Evolutionary conservation across 2,329 filamentous ascomycete genomes (phyloP), one percentile per base, ranked within the genome.

Genomic region (Penicillium psychrosexuale): DNA sequence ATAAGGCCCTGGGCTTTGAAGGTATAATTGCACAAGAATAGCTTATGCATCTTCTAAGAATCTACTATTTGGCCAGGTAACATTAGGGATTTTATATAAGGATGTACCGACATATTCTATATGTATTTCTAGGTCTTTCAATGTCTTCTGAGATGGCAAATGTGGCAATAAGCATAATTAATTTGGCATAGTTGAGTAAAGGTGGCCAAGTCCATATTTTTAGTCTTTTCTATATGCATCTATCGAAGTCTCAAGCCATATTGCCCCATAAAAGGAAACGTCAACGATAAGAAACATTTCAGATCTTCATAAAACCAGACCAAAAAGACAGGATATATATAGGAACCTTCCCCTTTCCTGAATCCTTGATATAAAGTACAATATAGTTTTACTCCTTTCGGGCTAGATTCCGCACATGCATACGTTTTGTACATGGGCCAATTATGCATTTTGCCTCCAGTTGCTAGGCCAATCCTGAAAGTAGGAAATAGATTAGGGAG

Each of bases 381-480:
- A 8, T n/a, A 30, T 31, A 46, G 48, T 30, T 42, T 3, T 40
- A 28, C 47, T 38, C 15, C 13, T 34, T 50, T 44, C 37, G 45
- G 46, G 40, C 47, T 45, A 55, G 52, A 45, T 50, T 51, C 52
- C 47, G 52, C 52, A 55, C 46, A 38, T 50, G 46, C 47, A 46
- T 46, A 46, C 30, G 42, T 31, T 31, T 31, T 8, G 17, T 44
- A 34, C 19, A 45, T 40, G 8, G 27, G 30, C 47, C 24, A 44
- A 40, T 49, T 22, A 39, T 48, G 51, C 22, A 48, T 42, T 48
- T 48, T 40, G 28, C 12, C 19, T 34, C 22, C 15, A 33, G 12
- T 30, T n/a, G 30, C 22, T 47, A 40, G 44, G 2, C 37, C 37
- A 53, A 49, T 47, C 31, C 45, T n/a, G 12, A 30, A 22, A 38